phyloP scores from a whole-genome alignment of 2,329 filamentous ascomycete species.

The Spiromastix sp. region DNA sequence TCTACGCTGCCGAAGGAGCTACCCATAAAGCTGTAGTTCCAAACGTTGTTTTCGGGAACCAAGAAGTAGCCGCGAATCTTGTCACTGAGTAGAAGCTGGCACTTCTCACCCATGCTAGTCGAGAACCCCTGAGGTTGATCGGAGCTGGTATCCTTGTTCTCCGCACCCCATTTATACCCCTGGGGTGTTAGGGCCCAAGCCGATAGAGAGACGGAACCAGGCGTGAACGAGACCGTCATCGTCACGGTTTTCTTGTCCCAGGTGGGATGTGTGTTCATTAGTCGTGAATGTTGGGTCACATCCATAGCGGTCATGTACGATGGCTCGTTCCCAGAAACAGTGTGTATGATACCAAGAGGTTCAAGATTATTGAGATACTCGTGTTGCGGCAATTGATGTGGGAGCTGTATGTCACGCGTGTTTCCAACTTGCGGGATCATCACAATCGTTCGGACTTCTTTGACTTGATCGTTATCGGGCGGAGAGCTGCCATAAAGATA shows the following conservation, averaged over 20 bases:
- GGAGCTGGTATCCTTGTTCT: constrained; percentile 86
- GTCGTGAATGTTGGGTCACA: constrained; percentile 83
- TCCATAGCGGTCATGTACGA: constrained; percentile 94
- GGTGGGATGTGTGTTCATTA: constrained; percentile 70
- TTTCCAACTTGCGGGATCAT: constrained; percentile 96
- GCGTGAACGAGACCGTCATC: constrained; percentile 92
- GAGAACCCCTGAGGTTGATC: constrained; percentile 93
- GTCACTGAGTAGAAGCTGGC: constrained; percentile 83
- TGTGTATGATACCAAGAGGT: constrained; percentile 90
- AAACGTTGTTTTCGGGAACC: constrained; percentile 77
- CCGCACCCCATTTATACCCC: constrained; percentile 93
- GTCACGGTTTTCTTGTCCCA: constrained; percentile 91
- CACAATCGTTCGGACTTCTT: constrained; percentile 92
- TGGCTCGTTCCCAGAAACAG: constrained; percentile 84
- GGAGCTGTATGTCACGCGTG: constrained; percentile 81
- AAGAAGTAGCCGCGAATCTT: constrained; percentile 94
- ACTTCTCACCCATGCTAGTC: constrained; percentile 87
- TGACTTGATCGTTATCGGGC: constrained; percentile 89
- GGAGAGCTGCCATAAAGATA: constrained; percentile 92
- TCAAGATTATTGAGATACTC: constrained; percentile 81
- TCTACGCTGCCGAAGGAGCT: constrained; percentile 76
- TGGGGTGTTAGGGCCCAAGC: constrained; percentile 87
- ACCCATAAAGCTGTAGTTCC: constrained; percentile 99
- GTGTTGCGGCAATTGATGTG: constrained; percentile 81
- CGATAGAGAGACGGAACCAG: constrained; percentile 86